These are phyloP conservation scores for Suillus variegatus DNA, from an alignment of 768 basidiomycete species.

Conservation along the genomic window DNA sequence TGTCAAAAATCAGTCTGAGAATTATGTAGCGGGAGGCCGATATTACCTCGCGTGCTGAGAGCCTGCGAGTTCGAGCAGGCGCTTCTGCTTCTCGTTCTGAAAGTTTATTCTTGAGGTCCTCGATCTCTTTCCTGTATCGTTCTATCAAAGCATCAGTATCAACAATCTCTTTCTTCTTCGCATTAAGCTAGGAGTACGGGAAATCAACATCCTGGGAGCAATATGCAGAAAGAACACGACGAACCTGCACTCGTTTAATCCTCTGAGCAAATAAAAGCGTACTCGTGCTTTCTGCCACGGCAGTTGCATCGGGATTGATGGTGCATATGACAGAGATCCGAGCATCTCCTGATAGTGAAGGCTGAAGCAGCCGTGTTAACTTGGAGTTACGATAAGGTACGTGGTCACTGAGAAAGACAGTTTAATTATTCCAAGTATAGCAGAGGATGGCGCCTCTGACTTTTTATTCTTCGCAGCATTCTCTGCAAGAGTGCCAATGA, in stretches of 20 bases:
- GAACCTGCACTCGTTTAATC: conserved; percentile 78
- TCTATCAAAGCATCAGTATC: conserved; percentile 94
- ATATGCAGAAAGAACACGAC: conserved; percentile 28
- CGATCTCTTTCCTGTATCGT: conserved; percentile 93
- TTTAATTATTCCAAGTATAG: conserved; percentile 4
- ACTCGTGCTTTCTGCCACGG: conserved; percentile 82
- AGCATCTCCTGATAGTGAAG: conserved; percentile 93
- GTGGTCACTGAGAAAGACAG: conserved; percentile 60
- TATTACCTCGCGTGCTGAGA: conserved; percentile 47
- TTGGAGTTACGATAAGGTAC: conserved; percentile 96
- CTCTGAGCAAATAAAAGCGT: conserved; percentile 91
- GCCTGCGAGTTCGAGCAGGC: conserved; percentile 39
- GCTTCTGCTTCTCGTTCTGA: conserved; percentile 70
- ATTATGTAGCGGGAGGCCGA: neutral
- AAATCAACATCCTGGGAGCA: neutral
- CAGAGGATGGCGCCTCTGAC: conserved; percentile 34
- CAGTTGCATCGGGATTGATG: conserved; percentile 80
- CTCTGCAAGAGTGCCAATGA: conserved; percentile 90
- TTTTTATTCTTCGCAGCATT: conserved; percentile 76
- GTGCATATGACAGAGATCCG: conserved; percentile 97
- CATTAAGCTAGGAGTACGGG: conserved; percentile 47
- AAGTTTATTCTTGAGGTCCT: conserved; percentile 77
- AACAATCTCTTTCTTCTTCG: conserved; percentile 91
- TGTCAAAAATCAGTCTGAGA: conserved; percentile 1
- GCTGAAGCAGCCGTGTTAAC: conserved; percentile 91